Evolutionary conservation across 441 rosid species (phyloP), one percentile per base, ranked within the genome.

Genomic region (Breynia disticha): DNA sequence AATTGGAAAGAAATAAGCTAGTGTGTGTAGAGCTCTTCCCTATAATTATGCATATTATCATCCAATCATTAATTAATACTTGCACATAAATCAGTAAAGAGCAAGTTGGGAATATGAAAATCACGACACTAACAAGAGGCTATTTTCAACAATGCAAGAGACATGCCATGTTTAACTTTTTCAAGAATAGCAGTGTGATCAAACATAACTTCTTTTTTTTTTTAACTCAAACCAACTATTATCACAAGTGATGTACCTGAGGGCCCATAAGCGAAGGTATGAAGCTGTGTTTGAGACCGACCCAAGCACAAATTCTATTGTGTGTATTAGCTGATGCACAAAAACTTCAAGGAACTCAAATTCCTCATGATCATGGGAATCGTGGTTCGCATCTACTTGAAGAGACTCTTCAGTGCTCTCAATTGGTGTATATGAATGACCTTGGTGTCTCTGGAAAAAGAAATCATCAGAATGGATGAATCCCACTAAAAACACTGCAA

Each of bases 231-330:
- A 19, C 47, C 19, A 12, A 17, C 24, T 16, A 15, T 16, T 8
- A 43, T 22, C 57, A 11, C 32, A 21, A 46, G 37, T 8, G 35
- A 51, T 66, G 59, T 66, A 93, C 99, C 96, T 93, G 63, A 93
- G 90, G 15, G 99, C 95, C 99, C 99, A 89, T 46, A 84, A 67
- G 19, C 99, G 87, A 53, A 93, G 99, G 71, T 93, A 84, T 4
- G 97, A 93, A 48, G 99, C 99, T 47, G 99, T 93, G 72, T 89
- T 93, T n/a, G 99, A 93, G 50, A 89, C 97, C 44, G 93, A 93
- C 62, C 99, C 96, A 46, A 89, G 95, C 16, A 89, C 96, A 72
- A 89, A 93, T 59, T 93, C 97, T 50, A 93, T 89, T 21, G 99
- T 84, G 72, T 93, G 97, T 52, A 93, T 93, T 61, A 89, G 72